A percentile compares a stretch with the other conserved stretches of the same genome.
Conservation (phyloP, 352 stramenopile species). For the Peronospora destructor region DNA sequence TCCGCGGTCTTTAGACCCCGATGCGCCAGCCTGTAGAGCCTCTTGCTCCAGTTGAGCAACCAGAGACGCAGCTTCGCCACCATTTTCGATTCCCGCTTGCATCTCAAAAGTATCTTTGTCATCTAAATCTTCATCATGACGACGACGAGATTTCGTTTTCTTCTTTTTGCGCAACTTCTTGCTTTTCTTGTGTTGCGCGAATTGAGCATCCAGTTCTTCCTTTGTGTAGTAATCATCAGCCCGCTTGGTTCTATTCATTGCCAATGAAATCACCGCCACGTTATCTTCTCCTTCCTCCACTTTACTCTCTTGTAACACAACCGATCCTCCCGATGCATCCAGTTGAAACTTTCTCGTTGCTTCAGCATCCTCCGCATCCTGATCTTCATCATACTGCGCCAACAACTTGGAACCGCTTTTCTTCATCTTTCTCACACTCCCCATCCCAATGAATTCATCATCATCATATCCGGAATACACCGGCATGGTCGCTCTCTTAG, state of each 20-base stretch:
- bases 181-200: constrained; percentile 68
- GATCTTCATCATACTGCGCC: constrained; percentile 87
- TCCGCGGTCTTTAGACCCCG: constrained; percentile 42
- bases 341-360: constrained; percentile 51
- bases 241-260: constrained; percentile 40
- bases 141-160: constrained; percentile 40
- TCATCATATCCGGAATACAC: constrained; percentile 95
- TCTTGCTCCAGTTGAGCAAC: constrained; percentile 66
- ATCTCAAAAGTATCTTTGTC: constrained; percentile 34
- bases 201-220: constrained; percentile 79
- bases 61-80: constrained; percentile 22
- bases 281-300: constrained; percentile 22
- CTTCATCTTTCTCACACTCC: constrained; percentile 31
- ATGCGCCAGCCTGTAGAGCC: constrained; percentile 25
- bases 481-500: constrained; percentile 46
- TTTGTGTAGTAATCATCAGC: constrained; percentile 80
- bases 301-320: constrained; percentile 2
- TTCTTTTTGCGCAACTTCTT: constrained; percentile 80
- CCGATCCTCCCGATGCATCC: constrained; percentile 33
- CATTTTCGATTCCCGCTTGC: constrained; percentile 13
- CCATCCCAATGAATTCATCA: constrained; percentile 92
- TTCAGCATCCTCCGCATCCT: constrained; percentile 38
- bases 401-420: constrained; percentile 47
- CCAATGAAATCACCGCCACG: constrained; percentile 52
- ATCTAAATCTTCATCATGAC: constrained; percentile 39